A percentile compares a stretch with the other conserved stretches of the same genome.
phyloP scores from a whole-genome alignment of 495 filamentous ascomycete species.

The Podospora sp. region DNA sequence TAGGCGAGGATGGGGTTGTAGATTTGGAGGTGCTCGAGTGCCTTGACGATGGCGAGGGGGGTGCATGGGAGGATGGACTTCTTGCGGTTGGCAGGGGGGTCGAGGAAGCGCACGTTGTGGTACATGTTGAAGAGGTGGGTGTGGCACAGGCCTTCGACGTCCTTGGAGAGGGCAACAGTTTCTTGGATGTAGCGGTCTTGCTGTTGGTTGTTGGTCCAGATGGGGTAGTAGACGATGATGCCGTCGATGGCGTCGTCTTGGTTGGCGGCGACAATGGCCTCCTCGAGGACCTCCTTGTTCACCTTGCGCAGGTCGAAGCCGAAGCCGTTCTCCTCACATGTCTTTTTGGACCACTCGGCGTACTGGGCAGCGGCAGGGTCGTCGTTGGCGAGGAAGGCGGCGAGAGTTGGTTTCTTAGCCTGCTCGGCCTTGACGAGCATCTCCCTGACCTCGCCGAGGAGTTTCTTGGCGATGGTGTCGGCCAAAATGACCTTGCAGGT shows the following conservation, averaged over 20 bases:
- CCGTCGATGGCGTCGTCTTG: slow-evolving; percentile 76
- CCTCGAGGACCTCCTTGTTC: slow-evolving; percentile 84
- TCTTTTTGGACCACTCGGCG: slow-evolving; percentile 96
- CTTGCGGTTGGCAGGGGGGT: slow-evolving; percentile 69
- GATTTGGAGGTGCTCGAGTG: slow-evolving; percentile 89
- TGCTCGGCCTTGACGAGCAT: slow-evolving; percentile 58
- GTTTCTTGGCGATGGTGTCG: slow-evolving; percentile 75
- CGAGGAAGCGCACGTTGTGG: slow-evolving; percentile 93
- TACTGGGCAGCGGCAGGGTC: slow-evolving; percentile 92
- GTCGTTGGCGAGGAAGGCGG: slow-evolving; percentile 88
- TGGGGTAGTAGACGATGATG: slow-evolving; percentile 98
- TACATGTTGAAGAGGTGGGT: slow-evolving; percentile 99
- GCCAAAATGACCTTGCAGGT: slow-evolving; percentile 91
- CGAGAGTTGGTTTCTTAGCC: slow-evolving; percentile 68
- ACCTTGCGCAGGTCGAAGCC: slow-evolving; percentile 80
- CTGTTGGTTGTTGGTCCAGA: slow-evolving; percentile 71
- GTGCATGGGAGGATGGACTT: slow-evolving; percentile 96
- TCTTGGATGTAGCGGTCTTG: slow-evolving; percentile 95
- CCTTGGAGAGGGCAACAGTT: slow-evolving; percentile 85
- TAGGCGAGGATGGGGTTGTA: slow-evolving; percentile 97
- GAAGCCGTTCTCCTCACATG: slow-evolving; percentile 92
- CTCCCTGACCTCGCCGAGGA: slow-evolving; percentile 75
- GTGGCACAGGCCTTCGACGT: slow-evolving; percentile 94
- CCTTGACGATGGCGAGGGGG: slow-evolving; percentile 92
- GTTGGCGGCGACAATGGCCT: slow-evolving; percentile 81